Conservation (phyloP, 306 rosid species). For the Cicer yamashitae region DNA sequence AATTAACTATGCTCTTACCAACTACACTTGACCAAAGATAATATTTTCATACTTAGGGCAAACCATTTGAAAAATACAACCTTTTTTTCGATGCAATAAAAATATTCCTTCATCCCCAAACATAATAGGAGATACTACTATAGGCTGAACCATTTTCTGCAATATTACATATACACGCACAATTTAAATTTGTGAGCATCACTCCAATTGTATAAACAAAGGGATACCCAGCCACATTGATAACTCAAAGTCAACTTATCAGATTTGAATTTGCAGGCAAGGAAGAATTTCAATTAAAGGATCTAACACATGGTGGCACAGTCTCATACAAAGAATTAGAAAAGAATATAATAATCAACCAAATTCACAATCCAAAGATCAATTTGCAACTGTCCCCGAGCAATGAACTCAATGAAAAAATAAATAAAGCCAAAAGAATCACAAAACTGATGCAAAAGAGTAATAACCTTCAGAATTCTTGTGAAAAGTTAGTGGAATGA, state of each 20-base stretch:
- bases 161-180: constrained; percentile 3
- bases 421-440: background rate
- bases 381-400: constrained; percentile 6
- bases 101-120: constrained; percentile 13
- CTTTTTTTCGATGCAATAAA: background rate
- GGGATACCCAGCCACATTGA: background rate
- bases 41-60: background rate
- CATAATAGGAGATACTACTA: background rate
- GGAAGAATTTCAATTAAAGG: background rate
- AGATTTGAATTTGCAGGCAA: background rate
- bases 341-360: background rate
- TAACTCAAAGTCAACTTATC: constrained; percentile 7
- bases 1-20: background rate
- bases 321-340: background rate
- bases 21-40: constrained; percentile 15
- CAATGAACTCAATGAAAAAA: constrained; percentile 6
- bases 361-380: background rate
- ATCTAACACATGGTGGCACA: background rate
- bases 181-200: background rate
- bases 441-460: background rate
- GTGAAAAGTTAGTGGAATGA: constrained; percentile 85
- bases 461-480: constrained; percentile 83
- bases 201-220: constrained; percentile 12
- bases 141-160: background rate
- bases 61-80: background rate